A percentile compares a stretch with the other conserved stretches of the same genome.
phyloP scores from a whole-genome alignment of 2,329 filamentous ascomycete genomes.

The Periconia digitata region DNA sequence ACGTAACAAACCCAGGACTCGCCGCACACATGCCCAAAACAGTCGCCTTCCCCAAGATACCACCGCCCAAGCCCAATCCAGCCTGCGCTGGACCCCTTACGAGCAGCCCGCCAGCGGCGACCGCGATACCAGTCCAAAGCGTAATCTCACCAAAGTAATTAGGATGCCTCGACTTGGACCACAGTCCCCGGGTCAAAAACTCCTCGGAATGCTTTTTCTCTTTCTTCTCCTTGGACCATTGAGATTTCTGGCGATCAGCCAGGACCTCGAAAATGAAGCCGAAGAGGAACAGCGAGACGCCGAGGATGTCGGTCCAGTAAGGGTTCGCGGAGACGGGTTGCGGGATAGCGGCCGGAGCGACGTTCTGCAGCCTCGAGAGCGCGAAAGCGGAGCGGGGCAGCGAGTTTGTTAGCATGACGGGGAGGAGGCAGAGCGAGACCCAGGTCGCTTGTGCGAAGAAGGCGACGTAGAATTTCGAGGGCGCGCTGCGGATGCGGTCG shows the following conservation, averaged over 20 bases:
- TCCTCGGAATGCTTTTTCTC: conserved; percentile 67
- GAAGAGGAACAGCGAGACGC: conserved; percentile 59
- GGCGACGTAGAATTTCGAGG: conserved; percentile 56
- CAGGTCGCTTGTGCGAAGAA: conserved; percentile 66
- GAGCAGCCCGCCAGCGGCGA: conserved; percentile 60
- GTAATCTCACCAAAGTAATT: conserved; percentile 75
- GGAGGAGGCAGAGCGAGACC: conserved; percentile 68
- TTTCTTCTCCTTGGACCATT: conserved; percentile 63
- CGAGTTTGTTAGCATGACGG: conserved; percentile 65
- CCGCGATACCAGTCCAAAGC: conserved; percentile 69
- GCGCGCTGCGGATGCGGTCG: conserved; percentile 55
- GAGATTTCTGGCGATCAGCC: conserved; percentile 65
- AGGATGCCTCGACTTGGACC: conserved; percentile 63
- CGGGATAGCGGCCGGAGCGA: conserved; percentile 46
- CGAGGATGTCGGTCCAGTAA: conserved; percentile 57
- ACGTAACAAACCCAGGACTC: conserved; percentile 66
- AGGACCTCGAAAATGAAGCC: conserved; percentile 63
- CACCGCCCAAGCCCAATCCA: conserved; percentile 57
- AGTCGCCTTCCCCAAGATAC: conserved; percentile 45
- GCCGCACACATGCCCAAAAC: conserved; percentile 56
- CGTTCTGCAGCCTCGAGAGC: conserved; percentile 11
- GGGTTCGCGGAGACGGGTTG: conserved; percentile 42
- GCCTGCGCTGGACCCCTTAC: conserved; percentile 56
- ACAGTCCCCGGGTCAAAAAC: conserved; percentile 66
- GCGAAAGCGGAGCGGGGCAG: conserved; percentile 57